A percentile compares a stretch with the other conserved stretches of the same genome.
phyloP scores from a whole-genome alignment of 768 basidiomycete genomes.

The Phaffia australis region DNA sequence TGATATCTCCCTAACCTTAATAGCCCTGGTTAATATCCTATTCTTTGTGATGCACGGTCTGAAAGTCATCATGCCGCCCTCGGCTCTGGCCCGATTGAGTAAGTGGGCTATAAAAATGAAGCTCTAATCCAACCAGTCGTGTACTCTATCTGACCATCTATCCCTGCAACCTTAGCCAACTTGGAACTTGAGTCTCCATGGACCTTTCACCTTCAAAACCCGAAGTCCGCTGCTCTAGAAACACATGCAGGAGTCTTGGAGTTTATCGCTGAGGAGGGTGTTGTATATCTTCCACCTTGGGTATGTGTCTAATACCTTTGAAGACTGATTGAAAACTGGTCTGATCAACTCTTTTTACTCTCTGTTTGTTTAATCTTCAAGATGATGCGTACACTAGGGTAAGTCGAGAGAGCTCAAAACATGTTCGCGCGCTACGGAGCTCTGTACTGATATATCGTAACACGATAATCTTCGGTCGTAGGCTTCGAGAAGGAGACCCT shows the following conservation, averaged over 20 bases:
- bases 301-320: conserved; percentile 32
- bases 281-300: conserved; percentile 93
- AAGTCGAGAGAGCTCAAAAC: neutral
- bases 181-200: conserved; percentile 85
- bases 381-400: conserved; percentile 28
- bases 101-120: conserved; percentile 26
- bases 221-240: conserved; percentile 62
- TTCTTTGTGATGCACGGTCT: neutral
- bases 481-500: conserved; percentile 81
- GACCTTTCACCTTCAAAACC: conserved; percentile 95
- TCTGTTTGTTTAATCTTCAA: conserved; percentile 9
- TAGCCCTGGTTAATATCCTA: conserved; percentile 19
- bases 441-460: neutral
- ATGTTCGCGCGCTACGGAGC: neutral
- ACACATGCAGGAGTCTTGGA: conserved; percentile 97
- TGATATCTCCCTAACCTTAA: conserved; percentile 27
- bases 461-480: conserved; percentile 42
- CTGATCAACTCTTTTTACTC: neutral
- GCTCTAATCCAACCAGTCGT: too few species aligned
- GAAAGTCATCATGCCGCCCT: conserved; percentile 93
- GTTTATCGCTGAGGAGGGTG: conserved; percentile 94
- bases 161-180: conserved; percentile 42
- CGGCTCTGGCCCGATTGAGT: conserved; percentile 75
- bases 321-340: neutral
- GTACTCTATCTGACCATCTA: neutral